Conservation (phyloP, 2,329 filamentous ascomycete genomes). For the Rasamsonia emersonii region DNA sequence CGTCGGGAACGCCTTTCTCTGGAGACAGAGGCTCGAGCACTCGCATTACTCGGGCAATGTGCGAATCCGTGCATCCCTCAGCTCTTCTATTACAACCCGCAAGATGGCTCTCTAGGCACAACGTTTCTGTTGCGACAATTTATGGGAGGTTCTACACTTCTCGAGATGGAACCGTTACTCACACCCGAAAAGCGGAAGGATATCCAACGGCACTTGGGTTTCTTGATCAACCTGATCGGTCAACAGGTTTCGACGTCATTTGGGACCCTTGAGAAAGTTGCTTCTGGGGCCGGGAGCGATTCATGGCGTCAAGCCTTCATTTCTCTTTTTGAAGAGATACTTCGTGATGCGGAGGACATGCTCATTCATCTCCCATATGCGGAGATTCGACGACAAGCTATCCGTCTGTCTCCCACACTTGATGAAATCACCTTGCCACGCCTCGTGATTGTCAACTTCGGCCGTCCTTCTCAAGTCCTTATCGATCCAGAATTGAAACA, state of each 20-base stretch:
- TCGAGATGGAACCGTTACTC: constrained; percentile 22
- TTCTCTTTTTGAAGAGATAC: constrained; percentile 41
- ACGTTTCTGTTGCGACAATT: constrained; percentile 32
- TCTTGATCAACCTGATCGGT: constrained; percentile 33
- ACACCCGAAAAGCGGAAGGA: constrained; percentile 20
- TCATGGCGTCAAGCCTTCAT: constrained; percentile 49
- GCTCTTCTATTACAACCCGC: constrained; percentile 28
- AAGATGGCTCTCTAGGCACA: constrained; percentile 17
- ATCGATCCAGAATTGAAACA: constrained; percentile 41
- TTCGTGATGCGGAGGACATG: constrained; percentile 52
- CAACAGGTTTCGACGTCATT: constrained; percentile 41
- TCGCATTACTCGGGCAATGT: constrained; percentile 27
- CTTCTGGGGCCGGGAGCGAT: constrained; percentile 34
- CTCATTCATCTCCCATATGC: constrained; percentile 50
- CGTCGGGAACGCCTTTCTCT: constrained; percentile 31
- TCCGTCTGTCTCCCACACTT: constrained; percentile 35
- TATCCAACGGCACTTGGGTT: constrained; percentile 29
- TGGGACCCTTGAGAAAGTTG: constrained; percentile 42
- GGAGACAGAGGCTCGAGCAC: constrained; percentile 31
- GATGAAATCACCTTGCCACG: constrained; percentile 44
- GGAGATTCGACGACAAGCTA: constrained; percentile 43
- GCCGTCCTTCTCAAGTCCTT: constrained; percentile 42
- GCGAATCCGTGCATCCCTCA: constrained; percentile 27
- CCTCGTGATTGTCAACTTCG: constrained; percentile 44
- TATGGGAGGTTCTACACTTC: constrained; percentile 24